phyloP scores from a whole-genome alignment of 2,329 filamentous ascomycete species.

The Pseudogymnoascus sp. region DNA sequence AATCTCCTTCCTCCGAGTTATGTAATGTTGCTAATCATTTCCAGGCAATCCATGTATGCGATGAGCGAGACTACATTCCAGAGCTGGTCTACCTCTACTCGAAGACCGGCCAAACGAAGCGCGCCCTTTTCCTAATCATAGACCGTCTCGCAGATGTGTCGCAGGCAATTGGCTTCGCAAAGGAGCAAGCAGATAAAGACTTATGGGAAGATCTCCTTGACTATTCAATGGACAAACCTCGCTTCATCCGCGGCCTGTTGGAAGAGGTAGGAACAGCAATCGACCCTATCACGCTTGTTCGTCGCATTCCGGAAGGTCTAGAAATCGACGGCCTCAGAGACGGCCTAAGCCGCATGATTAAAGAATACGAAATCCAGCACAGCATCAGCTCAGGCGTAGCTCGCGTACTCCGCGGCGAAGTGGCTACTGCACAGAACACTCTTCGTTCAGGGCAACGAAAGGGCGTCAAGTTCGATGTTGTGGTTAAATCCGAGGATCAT shows the following conservation, averaged over 20 bases:
- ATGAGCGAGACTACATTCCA: slow-evolving; percentile 70
- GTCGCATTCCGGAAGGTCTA: slow-evolving; percentile 83
- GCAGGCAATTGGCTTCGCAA: slow-evolving; percentile 89
- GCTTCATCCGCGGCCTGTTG: slow-evolving; percentile 84
- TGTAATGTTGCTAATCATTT: slow-evolving; percentile 15
- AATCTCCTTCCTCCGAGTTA: background rate
- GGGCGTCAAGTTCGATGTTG: slow-evolving; percentile 82
- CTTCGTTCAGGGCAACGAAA: slow-evolving; percentile 72
- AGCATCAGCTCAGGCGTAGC: slow-evolving; percentile 89
- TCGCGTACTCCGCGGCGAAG: slow-evolving; percentile 77
- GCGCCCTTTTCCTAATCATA: slow-evolving; percentile 86
- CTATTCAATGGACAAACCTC: slow-evolving; percentile 96
- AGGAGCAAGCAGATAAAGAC: slow-evolving; percentile 84
- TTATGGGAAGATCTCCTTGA: slow-evolving; percentile 91
- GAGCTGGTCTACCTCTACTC: slow-evolving; percentile 95
- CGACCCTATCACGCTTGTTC: slow-evolving; percentile 82
- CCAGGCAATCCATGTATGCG: slow-evolving; percentile 67
- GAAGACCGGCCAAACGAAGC: slow-evolving; percentile 89
- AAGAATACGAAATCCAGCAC: slow-evolving; percentile 91
- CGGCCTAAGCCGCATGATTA: slow-evolving; percentile 81
- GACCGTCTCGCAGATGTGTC: slow-evolving; percentile 85
- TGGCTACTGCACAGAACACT: slow-evolving; percentile 72
- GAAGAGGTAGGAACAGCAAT: slow-evolving; percentile 93
- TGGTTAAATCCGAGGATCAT: slow-evolving; percentile 38
- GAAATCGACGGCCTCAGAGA: slow-evolving; percentile 87